Evolutionary conservation across 768 basidiomycete species (phyloP), one percentile per base, ranked within the genome.

Genomic region (Daedaleopsis sinensis): DNA sequence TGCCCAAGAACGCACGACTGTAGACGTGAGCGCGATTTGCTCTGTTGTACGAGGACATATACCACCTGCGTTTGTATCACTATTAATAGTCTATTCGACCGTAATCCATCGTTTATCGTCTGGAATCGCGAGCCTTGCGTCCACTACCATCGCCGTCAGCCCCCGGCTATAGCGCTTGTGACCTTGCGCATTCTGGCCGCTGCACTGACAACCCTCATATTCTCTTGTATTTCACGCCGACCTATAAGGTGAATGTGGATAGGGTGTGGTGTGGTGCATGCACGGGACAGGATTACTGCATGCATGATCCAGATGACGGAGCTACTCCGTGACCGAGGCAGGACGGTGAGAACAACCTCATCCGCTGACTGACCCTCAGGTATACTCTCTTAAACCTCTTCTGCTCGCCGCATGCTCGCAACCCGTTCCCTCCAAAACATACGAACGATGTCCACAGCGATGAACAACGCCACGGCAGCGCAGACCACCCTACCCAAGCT

Each of bases 1-100:
- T 94, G 83, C 92, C 91, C 2, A 81, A 80, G 78, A 82, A 88
- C 62, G 79, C 80, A 35, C 79, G 86, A 52, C 73, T 91, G 62
- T 92, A 76, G 73, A 52, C 2, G 27, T n/a, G 27, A 37, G 47
- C 5, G 46, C 5, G 21, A 21, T 4, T 0, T 46, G 4, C n/a
- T n/a, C n/a, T 10, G 44, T n/a, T 21, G 44, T n/a, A 46, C n/a
- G n/a, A n/a, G n/a, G n/a, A n/a, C n/a, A n/a, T 46, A 46, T n/a
- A 46, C 44, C 44, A 5, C 18, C 21, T 32, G 10, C 21, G 21
- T 49, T 16, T 52, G 27, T 52, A 36, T 36, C 27, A 32, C 27
- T 21, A 52, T 12, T 36, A 52, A 10, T 11, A 38, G 32, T 37
- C 6, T 19, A 36, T 35, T 4, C 3, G 6, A 1, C 18, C 11